Evolutionary conservation across 2,329 filamentous ascomycete species (phyloP).

Genomic region (Falciphora oryzae): DNA sequence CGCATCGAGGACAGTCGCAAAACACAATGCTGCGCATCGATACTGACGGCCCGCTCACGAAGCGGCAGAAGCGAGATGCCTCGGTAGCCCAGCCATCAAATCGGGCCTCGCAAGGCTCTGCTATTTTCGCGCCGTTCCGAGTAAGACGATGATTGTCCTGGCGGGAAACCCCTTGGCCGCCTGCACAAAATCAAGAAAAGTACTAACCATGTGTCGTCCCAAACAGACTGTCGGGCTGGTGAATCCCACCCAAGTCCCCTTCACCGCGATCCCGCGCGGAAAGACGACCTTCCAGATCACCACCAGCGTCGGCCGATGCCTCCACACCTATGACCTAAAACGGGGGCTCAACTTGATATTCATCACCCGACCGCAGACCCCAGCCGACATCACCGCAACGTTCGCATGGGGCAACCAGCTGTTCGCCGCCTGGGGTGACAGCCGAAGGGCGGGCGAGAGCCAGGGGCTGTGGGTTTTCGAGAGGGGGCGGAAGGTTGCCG

Average conservation of each 20-base stretch:
- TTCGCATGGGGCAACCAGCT: slow-evolving; percentile 81
- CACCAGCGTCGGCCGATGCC: slow-evolving; percentile 80
- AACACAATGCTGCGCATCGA: slow-evolving; percentile 17
- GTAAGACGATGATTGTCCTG: slow-evolving; percentile 44
- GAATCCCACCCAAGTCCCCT: slow-evolving; percentile 83
- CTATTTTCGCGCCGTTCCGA: slow-evolving; percentile 89
- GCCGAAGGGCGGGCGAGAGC: slow-evolving; percentile 29
- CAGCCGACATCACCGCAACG: slow-evolving; percentile 78
- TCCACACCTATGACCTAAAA: slow-evolving; percentile 94
- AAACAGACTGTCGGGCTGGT: slow-evolving; percentile 83
- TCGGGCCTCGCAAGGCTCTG: slow-evolving; percentile 47
- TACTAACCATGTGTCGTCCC: not conserved
- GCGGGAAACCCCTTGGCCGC: not conserved
- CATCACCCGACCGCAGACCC: slow-evolving; percentile 85
- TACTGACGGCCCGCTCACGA: slow-evolving; percentile 58
- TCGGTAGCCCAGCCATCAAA: slow-evolving; percentile 17
- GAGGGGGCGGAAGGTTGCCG: slow-evolving; percentile 75
- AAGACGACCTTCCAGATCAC: slow-evolving; percentile 97
- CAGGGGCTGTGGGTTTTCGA: slow-evolving; percentile 88
- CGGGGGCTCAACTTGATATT: slow-evolving; percentile 89
- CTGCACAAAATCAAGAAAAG: not conserved
- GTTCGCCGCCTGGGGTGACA: slow-evolving; percentile 82
- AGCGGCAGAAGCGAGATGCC: slow-evolving; percentile 66
- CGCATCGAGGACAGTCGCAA: not conserved
- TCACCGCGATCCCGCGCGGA: slow-evolving; percentile 80